Evolutionary conservation across 495 filamentous ascomycete species (phyloP), one percentile per base, ranked within the genome.

Genomic region (Baudoinia panamericana): DNA sequence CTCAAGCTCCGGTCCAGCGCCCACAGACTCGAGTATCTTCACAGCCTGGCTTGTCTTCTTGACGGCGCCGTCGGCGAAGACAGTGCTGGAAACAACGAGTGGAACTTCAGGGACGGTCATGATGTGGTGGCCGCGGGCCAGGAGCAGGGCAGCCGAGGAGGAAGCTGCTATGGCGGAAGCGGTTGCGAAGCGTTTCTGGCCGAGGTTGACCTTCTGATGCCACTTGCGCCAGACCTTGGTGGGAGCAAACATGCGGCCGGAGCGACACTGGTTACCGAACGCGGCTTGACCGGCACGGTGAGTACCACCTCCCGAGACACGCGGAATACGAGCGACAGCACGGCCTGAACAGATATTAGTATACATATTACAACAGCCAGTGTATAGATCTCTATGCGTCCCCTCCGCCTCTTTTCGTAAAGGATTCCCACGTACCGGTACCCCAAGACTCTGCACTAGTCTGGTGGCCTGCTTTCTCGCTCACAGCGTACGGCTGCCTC

Each of bases 201-300:
- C 77, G 61, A 90, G 76, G 75, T 92, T 94, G 80, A 97, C 74
- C 82, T 96, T 97, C 71, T 94, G 82, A 75, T 97, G 92, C 92
- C 92, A 97, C 74, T 94, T 96, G 61, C 90, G 74, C 90, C 90
- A 97, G 71, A 94, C 83, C 79, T 96, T 96, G 67, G 90, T 97
- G 51, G 90, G 90, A 50, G 90, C 90, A 72, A 97, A 97, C 92
- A 97, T 97, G 69, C 90, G 92, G 69, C 90, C 90, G 58, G 88
- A 93, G 65, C 90, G 86, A 72, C 90, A 97, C 85, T 81, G 77
- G 80, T 97, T 97, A 80, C 90, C 90, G 70, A 97, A 97, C 52
- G 90, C 90, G 69, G 90, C 90, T 72, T 97, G 90, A 71, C 90
- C 90, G 63, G 90, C 90, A 75, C 90, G 90, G 76, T 97, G 90